Percentiles rank a stretch among this genome's conserved stretches.
phyloP scores from a whole-genome alignment of 1,284 basidiomycete genomes.

The Puccinia horiana region DNA sequence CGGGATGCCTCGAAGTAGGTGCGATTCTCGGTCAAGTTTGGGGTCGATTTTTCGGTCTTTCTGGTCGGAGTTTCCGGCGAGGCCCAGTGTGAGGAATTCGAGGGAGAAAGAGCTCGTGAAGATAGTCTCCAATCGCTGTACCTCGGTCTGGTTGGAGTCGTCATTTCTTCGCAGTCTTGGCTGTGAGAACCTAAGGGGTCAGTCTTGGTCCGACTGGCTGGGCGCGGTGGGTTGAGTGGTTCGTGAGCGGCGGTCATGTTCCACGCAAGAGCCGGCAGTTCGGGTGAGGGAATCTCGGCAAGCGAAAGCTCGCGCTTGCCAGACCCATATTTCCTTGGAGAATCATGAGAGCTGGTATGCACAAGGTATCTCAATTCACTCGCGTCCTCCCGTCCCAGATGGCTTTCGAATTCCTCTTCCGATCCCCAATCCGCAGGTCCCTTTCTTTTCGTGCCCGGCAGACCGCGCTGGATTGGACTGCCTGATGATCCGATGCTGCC shows the following conservation, averaged over 20 bases:
- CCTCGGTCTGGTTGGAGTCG: constrained; percentile 16
- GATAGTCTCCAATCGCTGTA: constrained; percentile 25
- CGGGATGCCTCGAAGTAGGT: neutral
- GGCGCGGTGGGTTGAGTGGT: neutral
- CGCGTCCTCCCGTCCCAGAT: constrained; percentile 5
- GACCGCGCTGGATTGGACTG: neutral
- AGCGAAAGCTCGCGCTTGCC: constrained; percentile 18
- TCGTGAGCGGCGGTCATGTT: neutral
- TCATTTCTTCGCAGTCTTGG: neutral
- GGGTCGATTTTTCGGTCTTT: neutral
- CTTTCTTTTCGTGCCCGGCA: neutral
- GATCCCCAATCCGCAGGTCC: constrained; percentile 13
- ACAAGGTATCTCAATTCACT: constrained; percentile 3
- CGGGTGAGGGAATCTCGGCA: constrained; percentile 31
- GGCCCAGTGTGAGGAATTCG: constrained; percentile 3
- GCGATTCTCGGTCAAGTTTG: neutral
- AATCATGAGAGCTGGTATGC: neutral
- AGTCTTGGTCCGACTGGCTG: neutral
- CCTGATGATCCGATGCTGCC: neutral
- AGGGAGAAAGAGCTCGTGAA: constrained; percentile 4
- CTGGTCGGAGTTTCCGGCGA: constrained; percentile 4
- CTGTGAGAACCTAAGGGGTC: neutral
- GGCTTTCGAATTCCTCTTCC: constrained; percentile 22
- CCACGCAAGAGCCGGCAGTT: constrained; percentile 33
- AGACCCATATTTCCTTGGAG: neutral